Base-by-base conservation (phyloP, 2,329 filamentous ascomycete genomes). In the Geosmithia putterillii region DNA sequence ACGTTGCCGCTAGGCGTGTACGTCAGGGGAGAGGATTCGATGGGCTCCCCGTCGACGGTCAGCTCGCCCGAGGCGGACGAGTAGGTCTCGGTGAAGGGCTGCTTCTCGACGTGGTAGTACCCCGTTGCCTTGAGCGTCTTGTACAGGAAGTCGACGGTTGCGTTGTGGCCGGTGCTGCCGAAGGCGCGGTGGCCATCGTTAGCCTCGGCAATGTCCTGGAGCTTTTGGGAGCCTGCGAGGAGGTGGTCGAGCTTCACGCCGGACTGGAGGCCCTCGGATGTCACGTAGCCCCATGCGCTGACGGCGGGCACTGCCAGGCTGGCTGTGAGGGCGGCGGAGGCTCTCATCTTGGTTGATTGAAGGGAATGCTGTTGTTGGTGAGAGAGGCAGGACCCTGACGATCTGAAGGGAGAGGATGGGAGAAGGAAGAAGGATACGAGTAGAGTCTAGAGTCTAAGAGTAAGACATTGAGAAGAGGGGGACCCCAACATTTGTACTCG, bases 1-100 rank as follows among this genome's bases (percentile, higher is more conserved):
- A 61, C 57, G 14, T 58, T 53, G 21, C 65, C 73, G 35, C 64
- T 62, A 3, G 76, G 71, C 14, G 69, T 71, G 53, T 76, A 78
- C n/a, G 62, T 65, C 57, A 68, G 57, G 49, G 59, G 55, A 22
- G 48, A 25, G 9, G 52, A 51, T 1, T 48, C 48, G 36, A 63
- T 45, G 2, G 47, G 46, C 12, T 47, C 48, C 32, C 58, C 62
- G 40, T 51, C 52, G 40, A 62, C 48, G 17, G 49, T 46, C 44
- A 68, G 49, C 1, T 50, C 50, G 25, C 52, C 57, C 2, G 50
- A 51, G 45, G 57, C 57, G n/a, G 54, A 54, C 3, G 58, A 56
- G 52, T 55, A 64, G 41, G 59, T 49, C 54, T 65, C 62, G 32
- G 56, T 60, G 45, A 70, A 68, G 34, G 64, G 60, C 57, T 70